Conservation (phyloP, 345 rosid genomes). For the Gossypium raimondii region DNA sequence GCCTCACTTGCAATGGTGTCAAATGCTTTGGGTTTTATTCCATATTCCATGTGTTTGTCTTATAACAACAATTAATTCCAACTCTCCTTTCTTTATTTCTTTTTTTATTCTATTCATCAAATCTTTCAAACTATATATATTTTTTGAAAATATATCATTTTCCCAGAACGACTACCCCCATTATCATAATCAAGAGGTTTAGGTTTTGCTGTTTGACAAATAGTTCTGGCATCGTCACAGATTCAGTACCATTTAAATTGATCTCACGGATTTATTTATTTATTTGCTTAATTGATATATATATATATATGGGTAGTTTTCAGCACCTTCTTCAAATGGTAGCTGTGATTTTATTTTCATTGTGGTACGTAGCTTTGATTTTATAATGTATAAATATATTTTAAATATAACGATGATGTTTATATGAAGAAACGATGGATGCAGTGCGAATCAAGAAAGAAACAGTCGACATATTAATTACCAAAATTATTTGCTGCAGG, state of each 20-base stretch:
- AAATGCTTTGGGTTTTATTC: conserved; percentile 58
- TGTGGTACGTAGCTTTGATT: background rate
- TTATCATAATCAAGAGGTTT: background rate
- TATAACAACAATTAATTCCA: conserved; percentile 23
- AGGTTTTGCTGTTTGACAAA: too few relatives aligned
- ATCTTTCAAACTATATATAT: background rate
- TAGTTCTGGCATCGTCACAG: too few relatives aligned
- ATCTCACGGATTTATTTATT: background rate
- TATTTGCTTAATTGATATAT: too few relatives aligned
- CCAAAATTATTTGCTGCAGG: conserved; percentile 15
- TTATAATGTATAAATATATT: background rate
- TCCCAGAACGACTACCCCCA: background rate
- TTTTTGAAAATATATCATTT: background rate
- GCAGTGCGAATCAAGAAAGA: conserved; percentile 25
- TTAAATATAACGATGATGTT: background rate
- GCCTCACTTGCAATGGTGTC: conserved; percentile 43
- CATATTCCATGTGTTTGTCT: conserved; percentile 92
- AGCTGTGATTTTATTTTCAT: background rate
- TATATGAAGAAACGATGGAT: background rate
- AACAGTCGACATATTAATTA: conserved; percentile 16
- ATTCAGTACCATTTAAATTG: background rate
- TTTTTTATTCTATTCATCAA: background rate
- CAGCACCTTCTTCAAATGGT: background rate
- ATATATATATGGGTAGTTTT: background rate
- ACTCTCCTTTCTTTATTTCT: background rate